These are phyloP conservation scores for Aspergillus cristatus DNA, from an alignment of 495 filamentous ascomycete species.

Conservation along the genomic window DNA sequence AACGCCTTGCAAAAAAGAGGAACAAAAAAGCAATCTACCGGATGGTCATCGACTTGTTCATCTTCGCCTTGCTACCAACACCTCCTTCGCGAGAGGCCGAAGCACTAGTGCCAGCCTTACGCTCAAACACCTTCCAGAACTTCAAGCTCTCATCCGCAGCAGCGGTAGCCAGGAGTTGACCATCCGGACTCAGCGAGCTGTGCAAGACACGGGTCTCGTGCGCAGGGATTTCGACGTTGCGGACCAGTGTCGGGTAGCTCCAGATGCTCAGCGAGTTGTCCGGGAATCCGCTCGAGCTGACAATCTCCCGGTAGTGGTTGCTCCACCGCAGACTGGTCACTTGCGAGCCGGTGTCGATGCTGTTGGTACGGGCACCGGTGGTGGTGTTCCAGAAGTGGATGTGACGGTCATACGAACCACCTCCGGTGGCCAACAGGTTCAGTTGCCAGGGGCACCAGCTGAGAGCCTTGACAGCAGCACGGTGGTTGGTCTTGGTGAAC, in stretches of 20 bases:
- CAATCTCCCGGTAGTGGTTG: constrained; percentile 94
- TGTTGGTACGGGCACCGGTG: constrained; percentile 93
- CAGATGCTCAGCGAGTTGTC: constrained; percentile 98
- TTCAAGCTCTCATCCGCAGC: constrained; percentile 95
- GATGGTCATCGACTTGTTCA: constrained; percentile 96
- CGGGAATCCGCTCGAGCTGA: constrained; percentile 94
- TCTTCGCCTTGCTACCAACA: constrained; percentile 56
- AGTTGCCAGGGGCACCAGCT: constrained; percentile 99
- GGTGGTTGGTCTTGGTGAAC: constrained; percentile 99
- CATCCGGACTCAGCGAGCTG: constrained; percentile 89
- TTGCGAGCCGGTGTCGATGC: constrained; percentile 95
- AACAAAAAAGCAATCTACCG: constrained; percentile 47
- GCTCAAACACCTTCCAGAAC: constrained; percentile 99
- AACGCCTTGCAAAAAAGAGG: constrained; percentile 13
- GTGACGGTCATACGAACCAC: constrained; percentile 90
- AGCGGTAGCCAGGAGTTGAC: constrained; percentile 93
- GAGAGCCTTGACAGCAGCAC: constrained; percentile 93
- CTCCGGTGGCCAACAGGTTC: constrained; percentile 92
- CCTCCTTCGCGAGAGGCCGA: constrained; percentile 46
- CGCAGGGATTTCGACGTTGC: constrained; percentile 97
- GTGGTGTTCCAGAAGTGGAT: constrained; percentile 99
- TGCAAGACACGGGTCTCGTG: constrained; percentile 95
- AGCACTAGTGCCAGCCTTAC: constrained; percentile 67
- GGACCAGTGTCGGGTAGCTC: constrained; percentile 93
- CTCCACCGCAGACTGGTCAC: constrained; percentile 94